Evolutionary conservation across 1,284 basidiomycete genomes (phyloP), one percentile per base, ranked within the genome.

Genomic region (Leccinum pachyderme): DNA sequence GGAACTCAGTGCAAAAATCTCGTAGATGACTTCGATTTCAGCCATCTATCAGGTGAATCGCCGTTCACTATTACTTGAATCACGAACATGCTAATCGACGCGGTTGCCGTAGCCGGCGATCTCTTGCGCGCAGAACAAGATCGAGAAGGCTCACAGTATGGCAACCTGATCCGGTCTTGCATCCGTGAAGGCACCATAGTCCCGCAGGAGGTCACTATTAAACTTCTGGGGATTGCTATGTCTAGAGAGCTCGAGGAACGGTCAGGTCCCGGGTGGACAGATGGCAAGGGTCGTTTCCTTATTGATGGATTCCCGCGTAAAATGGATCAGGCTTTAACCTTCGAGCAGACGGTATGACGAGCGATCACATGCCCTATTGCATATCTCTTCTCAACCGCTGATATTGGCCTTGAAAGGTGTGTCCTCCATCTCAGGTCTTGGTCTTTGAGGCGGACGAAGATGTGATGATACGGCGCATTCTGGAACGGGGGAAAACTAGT

Each of bases 161-260:
- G 95, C 41, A 79, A 85, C 33, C 78, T 99, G 72, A 99, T 99
- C 73, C 86, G 84, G 61, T 87, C 83, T 25, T 91, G 87, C 77
- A 99, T 99, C 73, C 86, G 81, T 58, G 95, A 96, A 73, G 97
- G 97, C 55, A 87, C 80, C 60, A 97, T 99, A 66, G 97, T 99
- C 5, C 97, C 97, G 5, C 93, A 93, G 86, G 91, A 98, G 70
- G 91, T 99, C 56, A 99, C 97, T 32, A 86, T 99, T 70, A 95
- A 95, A 73, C 85, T 99, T 32, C 80, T 99, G 58, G 86, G 95
- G 76, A 96, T 93, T 69, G 95, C 96, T 13, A 99, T 99, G 89
- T 68, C 74, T 35, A 82, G 77, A 45, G 84, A 84, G 9, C 72
- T 96, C 45, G 73, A 79, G 64, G 64, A 65, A 9, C 71, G 70